Conservation (phyloP, 306 rosid species). For the Ziziphus jujuba region DNA sequence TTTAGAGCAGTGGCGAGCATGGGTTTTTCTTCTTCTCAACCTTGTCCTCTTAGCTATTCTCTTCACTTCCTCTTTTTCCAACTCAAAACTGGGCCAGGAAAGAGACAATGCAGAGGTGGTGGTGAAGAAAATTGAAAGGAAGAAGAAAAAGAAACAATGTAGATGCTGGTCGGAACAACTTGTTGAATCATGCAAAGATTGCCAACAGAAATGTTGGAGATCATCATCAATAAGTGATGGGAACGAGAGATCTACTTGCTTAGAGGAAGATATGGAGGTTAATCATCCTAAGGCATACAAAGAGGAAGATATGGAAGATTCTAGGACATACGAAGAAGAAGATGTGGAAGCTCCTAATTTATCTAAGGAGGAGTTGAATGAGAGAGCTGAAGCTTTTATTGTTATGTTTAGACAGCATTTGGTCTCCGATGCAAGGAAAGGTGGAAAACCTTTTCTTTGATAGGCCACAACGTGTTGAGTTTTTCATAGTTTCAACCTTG, state of each 20-base stretch:
- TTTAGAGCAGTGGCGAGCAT: constrained; percentile 78
- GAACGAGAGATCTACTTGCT: constrained; percentile 18
- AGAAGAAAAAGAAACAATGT: constrained; percentile 16
- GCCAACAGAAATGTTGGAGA: constrained; percentile 28
- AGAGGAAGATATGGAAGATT: constrained; percentile 41
- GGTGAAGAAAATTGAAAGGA: constrained; percentile 27
- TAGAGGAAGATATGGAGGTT: constrained; percentile 31
- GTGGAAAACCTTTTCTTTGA: constrained; percentile 1
- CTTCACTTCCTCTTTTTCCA: constrained; percentile 58
- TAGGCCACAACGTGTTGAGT: constrained; percentile 22
- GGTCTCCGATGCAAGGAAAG: constrained; percentile 63
- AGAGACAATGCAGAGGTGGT: constrained; percentile 13
- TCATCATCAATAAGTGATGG: neutral
- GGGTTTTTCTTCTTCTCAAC: constrained; percentile 79
- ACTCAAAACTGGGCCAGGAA: constrained; percentile 11
- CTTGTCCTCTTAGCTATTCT: constrained; percentile 73
- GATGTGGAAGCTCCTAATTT: constrained; percentile 38
- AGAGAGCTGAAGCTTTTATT: constrained; percentile 92
- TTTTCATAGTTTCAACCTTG: neutral
- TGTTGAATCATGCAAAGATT: constrained; percentile 20
- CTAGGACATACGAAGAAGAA: constrained; percentile 3
- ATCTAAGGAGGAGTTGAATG: constrained; percentile 86
- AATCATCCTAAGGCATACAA: constrained; percentile 42
- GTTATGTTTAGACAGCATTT: constrained; percentile 88
- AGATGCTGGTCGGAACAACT: constrained; percentile 27